These are phyloP conservation scores for Sarocladium oryzae DNA, from an alignment of 2,329 filamentous ascomycete genomes.

Conservation along the genomic window DNA sequence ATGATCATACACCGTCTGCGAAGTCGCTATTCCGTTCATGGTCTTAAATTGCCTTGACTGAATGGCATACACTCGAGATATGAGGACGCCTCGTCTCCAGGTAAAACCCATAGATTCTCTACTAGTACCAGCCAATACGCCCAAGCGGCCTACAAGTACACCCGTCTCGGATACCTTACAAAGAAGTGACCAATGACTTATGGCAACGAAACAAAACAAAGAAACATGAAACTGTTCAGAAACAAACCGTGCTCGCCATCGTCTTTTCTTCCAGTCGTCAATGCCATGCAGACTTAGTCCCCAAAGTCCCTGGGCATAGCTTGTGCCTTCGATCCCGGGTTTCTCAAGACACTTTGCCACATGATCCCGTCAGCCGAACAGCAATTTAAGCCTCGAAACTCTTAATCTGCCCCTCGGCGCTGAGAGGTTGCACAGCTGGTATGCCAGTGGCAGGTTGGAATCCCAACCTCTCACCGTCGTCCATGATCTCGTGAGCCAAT, in stretches of 20 bases:
- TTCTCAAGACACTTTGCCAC: no score
- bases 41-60: no score
- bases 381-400: slow-evolving; percentile 47
- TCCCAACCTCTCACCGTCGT: slow-evolving; percentile 45
- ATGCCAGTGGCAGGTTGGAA: slow-evolving; percentile 42
- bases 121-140: slow-evolving; percentile 7
- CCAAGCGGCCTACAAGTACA: slow-evolving; percentile 8
- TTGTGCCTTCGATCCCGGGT: neutral
- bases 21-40: no score
- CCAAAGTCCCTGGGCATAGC: neutral
- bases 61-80: no score
- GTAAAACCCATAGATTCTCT: neutral
- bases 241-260: neutral
- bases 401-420: slow-evolving; percentile 49
- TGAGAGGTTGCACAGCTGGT: slow-evolving; percentile 46
- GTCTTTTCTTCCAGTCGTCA: neutral
- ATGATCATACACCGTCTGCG: no score
- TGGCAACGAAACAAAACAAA: neutral
- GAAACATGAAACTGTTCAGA: neutral
- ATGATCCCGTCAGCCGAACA: neutral
- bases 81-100: no score
- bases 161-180: slow-evolving; percentile 4
- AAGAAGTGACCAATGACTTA: neutral
- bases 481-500: slow-evolving; percentile 38
- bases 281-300: neutral